A percentile compares a stretch with the other conserved stretches of the same genome.
phyloP scores from a whole-genome alignment of 2,329 filamentous ascomycete species.

The Diaporthe amygdali region DNA sequence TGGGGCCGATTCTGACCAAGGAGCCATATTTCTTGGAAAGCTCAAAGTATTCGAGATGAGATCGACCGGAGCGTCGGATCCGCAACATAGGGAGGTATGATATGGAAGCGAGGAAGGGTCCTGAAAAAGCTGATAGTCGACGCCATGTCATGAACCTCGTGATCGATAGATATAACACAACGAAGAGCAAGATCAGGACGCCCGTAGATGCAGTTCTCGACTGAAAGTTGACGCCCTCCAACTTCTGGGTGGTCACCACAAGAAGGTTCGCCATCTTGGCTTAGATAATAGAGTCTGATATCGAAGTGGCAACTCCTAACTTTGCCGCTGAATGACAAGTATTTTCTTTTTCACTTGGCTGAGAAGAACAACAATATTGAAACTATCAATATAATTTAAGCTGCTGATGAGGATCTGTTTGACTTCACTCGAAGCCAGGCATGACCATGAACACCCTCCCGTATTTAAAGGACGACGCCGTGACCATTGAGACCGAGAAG shows the following conservation, averaged over 20 bases:
- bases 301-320: not conserved
- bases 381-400: not conserved
- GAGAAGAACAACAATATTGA: not conserved
- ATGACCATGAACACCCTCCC: constrained; percentile 10
- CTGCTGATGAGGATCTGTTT: not conserved
- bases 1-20: constrained; percentile 21
- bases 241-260: not conserved
- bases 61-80: not conserved
- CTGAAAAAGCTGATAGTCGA: constrained; percentile 16
- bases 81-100: constrained; percentile 21
- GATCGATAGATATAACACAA: not conserved
- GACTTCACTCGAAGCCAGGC: constrained; percentile 12
- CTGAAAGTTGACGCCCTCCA: not conserved
- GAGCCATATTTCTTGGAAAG: constrained; percentile 18
- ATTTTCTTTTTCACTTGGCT: not conserved
- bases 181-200: not conserved
- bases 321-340: not conserved
- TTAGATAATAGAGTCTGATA: not conserved
- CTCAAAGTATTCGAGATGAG: constrained; percentile 14
- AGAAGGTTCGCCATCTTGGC: constrained; percentile 6
- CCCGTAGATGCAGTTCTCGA: not conserved
- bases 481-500: not conserved
- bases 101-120: constrained; percentile 11
- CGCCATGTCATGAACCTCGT: constrained; percentile 18
- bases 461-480: not conserved